phyloP scores from a whole-genome alignment of 2,329 filamentous ascomycete species.

The Akanthomyces lecanii region DNA sequence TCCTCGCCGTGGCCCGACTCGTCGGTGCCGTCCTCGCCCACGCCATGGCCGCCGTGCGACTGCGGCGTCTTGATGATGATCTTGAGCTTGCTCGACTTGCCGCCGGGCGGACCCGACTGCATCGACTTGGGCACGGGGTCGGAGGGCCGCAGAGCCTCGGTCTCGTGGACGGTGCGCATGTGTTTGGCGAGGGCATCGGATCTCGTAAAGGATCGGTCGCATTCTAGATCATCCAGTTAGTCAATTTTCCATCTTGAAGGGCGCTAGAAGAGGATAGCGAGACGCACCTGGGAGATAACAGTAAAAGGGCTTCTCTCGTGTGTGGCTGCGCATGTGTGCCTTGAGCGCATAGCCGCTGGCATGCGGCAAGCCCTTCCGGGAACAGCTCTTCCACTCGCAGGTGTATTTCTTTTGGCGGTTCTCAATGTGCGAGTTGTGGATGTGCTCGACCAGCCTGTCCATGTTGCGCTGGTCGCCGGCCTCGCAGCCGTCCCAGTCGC shows the following conservation, averaged over 20 bases:
- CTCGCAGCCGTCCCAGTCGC: constrained; percentile 72
- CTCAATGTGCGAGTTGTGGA: constrained; percentile 92
- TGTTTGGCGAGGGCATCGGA: constrained; percentile 96
- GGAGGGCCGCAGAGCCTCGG: constrained; percentile 80
- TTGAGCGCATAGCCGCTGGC: constrained; percentile 94
- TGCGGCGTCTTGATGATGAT: constrained; percentile 61
- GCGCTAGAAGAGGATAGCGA: neutral
- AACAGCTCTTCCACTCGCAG: constrained; percentile 95
- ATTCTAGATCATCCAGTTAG: constrained; percentile 57
- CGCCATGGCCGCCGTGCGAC: constrained; percentile 49
- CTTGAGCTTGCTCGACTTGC: constrained; percentile 53
- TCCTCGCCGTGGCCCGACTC: constrained; percentile 48
- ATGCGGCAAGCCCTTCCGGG: constrained; percentile 82
- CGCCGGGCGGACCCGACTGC: constrained; percentile 42
- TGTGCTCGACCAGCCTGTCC: constrained; percentile 76
- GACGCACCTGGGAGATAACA: constrained; percentile 81
- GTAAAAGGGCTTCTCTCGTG: constrained; percentile 96
- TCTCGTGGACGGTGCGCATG: constrained; percentile 98
- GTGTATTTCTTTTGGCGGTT: constrained; percentile 92
- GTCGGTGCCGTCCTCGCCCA: constrained; percentile 46
- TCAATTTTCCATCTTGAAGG: neutral
- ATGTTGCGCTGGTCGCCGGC: constrained; percentile 71
- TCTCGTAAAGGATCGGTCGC: constrained; percentile 91
- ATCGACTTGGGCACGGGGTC: constrained; percentile 70
- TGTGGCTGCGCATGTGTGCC: constrained; percentile 97